Percentiles rank a stretch among this genome's conserved stretches.
Conservation (phyloP, 2,329 filamentous ascomycete species). For the Penicillium sumatraense region DNA sequence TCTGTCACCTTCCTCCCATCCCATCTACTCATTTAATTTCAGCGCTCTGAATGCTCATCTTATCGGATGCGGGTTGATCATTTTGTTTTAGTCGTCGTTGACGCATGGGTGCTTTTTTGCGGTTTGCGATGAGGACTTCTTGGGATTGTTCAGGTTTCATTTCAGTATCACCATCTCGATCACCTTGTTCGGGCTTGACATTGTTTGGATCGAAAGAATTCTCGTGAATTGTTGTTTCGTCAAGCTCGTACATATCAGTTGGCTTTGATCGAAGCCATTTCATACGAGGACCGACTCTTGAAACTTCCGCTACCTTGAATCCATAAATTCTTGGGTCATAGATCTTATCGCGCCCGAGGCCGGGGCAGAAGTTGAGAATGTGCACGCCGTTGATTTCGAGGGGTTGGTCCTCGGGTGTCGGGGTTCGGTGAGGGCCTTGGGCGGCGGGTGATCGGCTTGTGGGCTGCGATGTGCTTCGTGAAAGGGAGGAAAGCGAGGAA, state of each 20-base stretch:
- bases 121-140: constrained; percentile 44
- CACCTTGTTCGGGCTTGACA: constrained; percentile 29
- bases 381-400: constrained; percentile 80
- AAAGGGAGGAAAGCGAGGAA: constrained; percentile 29
- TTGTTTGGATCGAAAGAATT: constrained; percentile 31
- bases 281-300: constrained; percentile 91
- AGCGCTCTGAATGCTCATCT: constrained; percentile 39
- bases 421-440: constrained; percentile 33
- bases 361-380: constrained; percentile 83
- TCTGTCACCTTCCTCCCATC: no score
- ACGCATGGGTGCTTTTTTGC: constrained; percentile 50
- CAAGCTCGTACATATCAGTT: constrained; percentile 76
- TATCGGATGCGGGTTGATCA: constrained; percentile 28
- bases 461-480: constrained; percentile 24
- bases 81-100: constrained; percentile 36
- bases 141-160: constrained; percentile 40
- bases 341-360: constrained; percentile 78
- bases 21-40: constrained; percentile 11
- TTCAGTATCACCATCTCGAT: constrained; percentile 44
- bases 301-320: constrained; percentile 89
- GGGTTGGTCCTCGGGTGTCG: constrained; percentile 52
- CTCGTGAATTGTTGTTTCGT: constrained; percentile 64
- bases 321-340: constrained; percentile 97
- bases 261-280: constrained; percentile 92
- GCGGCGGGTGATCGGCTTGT: constrained; percentile 30